A percentile compares a stretch with the other conserved stretches of the same genome.
These are phyloP conservation scores for Hyphodiscus sp. DNA, from an alignment of 2,329 filamentous ascomycete species.

Conservation along the genomic window DNA sequence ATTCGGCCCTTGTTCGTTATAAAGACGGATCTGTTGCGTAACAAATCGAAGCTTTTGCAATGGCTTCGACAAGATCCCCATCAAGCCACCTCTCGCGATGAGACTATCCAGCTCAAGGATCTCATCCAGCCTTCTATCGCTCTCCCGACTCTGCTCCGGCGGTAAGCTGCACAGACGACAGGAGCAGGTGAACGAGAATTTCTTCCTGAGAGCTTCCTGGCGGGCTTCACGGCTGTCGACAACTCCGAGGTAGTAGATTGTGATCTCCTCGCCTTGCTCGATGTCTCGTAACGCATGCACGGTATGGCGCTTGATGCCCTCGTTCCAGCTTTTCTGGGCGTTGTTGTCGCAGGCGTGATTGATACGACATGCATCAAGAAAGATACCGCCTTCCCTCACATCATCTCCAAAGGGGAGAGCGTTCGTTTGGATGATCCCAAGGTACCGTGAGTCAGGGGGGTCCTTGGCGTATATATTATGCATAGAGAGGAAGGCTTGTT, in stretches of 20 bases:
- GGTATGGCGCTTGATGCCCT: constrained; percentile 22
- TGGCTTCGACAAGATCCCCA: background rate
- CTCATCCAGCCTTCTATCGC: background rate
- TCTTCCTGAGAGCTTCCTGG: constrained; percentile 19
- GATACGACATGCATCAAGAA: constrained; percentile 29
- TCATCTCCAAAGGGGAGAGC: too few relatives aligned
- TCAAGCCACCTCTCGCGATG: background rate
- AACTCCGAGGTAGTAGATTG: constrained; percentile 28
- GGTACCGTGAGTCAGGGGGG: too few relatives aligned
- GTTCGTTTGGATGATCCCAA: too few relatives aligned
- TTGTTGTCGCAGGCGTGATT: constrained; percentile 33
- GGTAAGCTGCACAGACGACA: background rate
- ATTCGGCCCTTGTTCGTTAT: background rate
- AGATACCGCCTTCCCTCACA: constrained; percentile 15
- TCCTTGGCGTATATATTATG: too few relatives aligned
- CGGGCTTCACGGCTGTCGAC: constrained; percentile 18
- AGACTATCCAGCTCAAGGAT: background rate
- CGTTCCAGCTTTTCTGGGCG: constrained; percentile 31
- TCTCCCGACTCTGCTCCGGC: background rate
- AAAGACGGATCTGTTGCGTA: background rate
- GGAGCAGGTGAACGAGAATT: constrained; percentile 25
- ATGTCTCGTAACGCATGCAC: constrained; percentile 32
- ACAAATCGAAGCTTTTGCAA: background rate
- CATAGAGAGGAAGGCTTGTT: too few relatives aligned
- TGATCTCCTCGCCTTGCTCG: constrained; percentile 30